phyloP scores from a whole-genome alignment of 1,284 basidiomycete species.

The Chalciporus sp. region DNA sequence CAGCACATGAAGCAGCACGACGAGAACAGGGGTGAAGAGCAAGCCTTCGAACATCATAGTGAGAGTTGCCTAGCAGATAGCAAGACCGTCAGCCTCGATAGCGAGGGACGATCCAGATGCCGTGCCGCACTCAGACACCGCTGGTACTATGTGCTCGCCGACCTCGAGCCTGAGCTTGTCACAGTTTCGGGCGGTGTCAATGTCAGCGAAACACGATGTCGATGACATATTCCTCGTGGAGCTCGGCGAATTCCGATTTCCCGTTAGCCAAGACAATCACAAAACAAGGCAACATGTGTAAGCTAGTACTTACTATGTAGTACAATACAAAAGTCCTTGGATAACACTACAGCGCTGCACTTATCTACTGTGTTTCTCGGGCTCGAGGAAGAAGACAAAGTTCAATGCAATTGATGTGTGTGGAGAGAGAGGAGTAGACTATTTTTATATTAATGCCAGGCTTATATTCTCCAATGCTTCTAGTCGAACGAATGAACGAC shows the following conservation, averaged over 20 bases:
- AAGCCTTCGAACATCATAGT: conserved; percentile 17
- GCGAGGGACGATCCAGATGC: conserved; percentile 7
- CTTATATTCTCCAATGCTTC: too few species aligned
- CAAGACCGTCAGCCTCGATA: conserved; percentile 18
- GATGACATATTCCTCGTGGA: background rate
- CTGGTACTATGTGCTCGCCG: background rate
- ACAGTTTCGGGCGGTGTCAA: conserved; percentile 5
- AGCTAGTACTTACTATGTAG: too few species aligned
- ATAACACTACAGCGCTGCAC: too few species aligned
- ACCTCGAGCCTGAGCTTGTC: conserved; percentile 17
- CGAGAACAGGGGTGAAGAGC: conserved; percentile 10
- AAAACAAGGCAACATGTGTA: too few species aligned
- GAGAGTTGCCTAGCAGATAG: background rate
- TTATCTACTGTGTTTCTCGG: too few species aligned
- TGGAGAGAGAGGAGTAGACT: too few species aligned
- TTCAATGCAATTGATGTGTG: too few species aligned
- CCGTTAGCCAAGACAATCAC: background rate
- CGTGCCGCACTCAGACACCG: background rate
- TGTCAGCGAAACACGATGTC: background rate
- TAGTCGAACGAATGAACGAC: conserved; percentile 41
- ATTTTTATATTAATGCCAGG: too few species aligned
- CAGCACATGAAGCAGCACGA: conserved; percentile 7
- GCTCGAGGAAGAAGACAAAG: too few species aligned
- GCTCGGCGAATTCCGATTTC: conserved; percentile 6
- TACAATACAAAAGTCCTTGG: too few species aligned